Base-by-base conservation (phyloP, 2,329 filamentous ascomycete species). In the Drechslerella coelobrocha region DNA sequence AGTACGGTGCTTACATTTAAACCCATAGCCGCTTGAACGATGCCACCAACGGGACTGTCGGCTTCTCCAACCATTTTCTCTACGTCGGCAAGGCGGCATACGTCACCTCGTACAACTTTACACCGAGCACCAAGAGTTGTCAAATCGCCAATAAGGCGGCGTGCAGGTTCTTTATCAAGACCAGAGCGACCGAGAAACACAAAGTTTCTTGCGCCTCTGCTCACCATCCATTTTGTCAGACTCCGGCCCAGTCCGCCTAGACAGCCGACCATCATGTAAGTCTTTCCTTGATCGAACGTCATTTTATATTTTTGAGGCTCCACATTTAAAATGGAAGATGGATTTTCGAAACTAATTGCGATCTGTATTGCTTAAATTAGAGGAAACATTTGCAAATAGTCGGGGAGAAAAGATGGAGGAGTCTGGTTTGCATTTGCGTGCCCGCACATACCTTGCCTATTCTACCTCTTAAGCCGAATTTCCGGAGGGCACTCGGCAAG, bases 201-300 rank as follows among this genome's bases (percentile, higher is more conserved):
- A 19, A 85, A 75, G 68, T 81, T 79, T 8, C 79, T 78, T 4
- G 83, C 83, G 1, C 83, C 83, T 14, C 80, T 79, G 41, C 77
- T 76, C 5, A 81, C 78, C 81, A 85, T 83, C 79, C 82, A 81
- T 5, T 78, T 78, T 9, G 81, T 77, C 75, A 85, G 81, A 63
- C 81, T 82, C 37, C 81, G 79, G 5, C 83, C 83, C 8, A 84
- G 78, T 23, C 82, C 83, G 29, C 83, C 83, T 0, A 82, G 82
- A 17, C 83, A 82, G 12, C 83, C 83, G n/a, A 84, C 80, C 37
- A 84, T 78, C 52, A 84, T 76, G 73, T 84, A 84, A 0, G 82
- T 81, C 1, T 79, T 81, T 4, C 74, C 56, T 1, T 26, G 17
- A 14, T 75, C 57, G 7, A 77, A 73, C 0, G 19, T 24, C 19